Base-by-base conservation (phyloP, 306 rosid species). In the Gastrolobium bilobum region DNA sequence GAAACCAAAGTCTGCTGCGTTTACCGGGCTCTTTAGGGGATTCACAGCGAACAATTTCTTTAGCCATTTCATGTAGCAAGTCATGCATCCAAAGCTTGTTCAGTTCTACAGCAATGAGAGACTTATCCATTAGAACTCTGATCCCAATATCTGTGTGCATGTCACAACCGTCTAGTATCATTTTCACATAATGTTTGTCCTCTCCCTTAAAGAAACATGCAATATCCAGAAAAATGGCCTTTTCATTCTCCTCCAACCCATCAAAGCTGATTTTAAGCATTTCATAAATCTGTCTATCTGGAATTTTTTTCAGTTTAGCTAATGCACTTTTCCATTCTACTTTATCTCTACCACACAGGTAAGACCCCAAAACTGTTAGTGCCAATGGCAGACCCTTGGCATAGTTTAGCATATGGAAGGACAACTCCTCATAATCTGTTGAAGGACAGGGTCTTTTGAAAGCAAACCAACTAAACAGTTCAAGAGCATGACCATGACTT, bases 181-280 rank as follows among this genome's bases (percentile, higher is more conserved):
- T n/a, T 14, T 39, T 44, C 2, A 64, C 79, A 52, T 20, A n/a
- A 0, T 47, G 29, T 37, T 38, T 33, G 1, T 7, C 5, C 57
- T n/a, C 15, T 4, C 88, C 84, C 4, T 74, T 78, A 15, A 81
- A 85, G 59, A 74, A 84, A 31, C 87, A 75, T 52, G 82, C 87
- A 48, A 75, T 69, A 37, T 79, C 57, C 6, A 63, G 73, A 33
- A 76, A 76, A 29, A 79, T 59, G 3, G 37, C 71, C 44, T 47
- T 58, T 39, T 79, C 78, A 46, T 15, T 69, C 29, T 69, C 77
- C 29, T 79, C 78, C 57, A 79, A 51, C 8, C 75, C 73, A 71
- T 71, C 58, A 30, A 46, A 79, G 57, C 83, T 71, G 31, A 70
- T 61, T 38, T 61, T 79, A 3, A 79, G 83, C 7, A 70, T 54